These are phyloP conservation scores for Middelhovenomyces tepae DNA, from an alignment of 805 yeast genomes.

Conservation along the genomic window DNA sequence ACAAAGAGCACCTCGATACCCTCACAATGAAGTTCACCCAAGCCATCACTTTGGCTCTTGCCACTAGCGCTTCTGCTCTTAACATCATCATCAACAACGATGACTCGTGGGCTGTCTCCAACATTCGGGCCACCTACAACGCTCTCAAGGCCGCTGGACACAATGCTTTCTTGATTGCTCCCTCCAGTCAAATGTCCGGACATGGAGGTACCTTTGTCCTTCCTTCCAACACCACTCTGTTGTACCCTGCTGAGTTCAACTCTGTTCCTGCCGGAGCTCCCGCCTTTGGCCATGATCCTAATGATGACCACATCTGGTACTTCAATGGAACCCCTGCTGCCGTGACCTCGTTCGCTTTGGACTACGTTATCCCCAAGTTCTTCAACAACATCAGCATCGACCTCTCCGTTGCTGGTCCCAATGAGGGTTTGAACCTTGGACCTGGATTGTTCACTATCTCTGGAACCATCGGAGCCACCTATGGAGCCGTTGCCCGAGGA, in stretches of 20 bases:
- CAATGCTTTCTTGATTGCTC: slow-evolving; percentile 42
- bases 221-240: slow-evolving; percentile 31
- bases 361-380: slow-evolving; percentile 34
- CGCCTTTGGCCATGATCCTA: slow-evolving; percentile 37
- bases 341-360: slow-evolving; percentile 35
- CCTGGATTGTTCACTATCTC: slow-evolving; percentile 32
- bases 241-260: slow-evolving; percentile 35
- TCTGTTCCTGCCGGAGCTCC: slow-evolving; percentile 41
- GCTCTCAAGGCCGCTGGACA: slow-evolving; percentile 41
- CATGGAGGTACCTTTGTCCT: slow-evolving; percentile 44
- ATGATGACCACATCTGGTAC: slow-evolving; percentile 34
- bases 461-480: slow-evolving; percentile 38
- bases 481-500: slow-evolving; percentile 33
- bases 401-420: slow-evolving; percentile 39
- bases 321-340: slow-evolving; percentile 41
- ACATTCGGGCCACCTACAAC: slow-evolving; percentile 47
- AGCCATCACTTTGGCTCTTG: no score
- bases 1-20: no score
- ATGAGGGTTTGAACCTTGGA: slow-evolving; percentile 37
- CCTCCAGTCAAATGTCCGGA: slow-evolving; percentile 44
- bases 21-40: no score
- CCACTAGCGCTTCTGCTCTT: no score
- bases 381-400: slow-evolving; percentile 34
- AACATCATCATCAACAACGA: slow-evolving; percentile 46
- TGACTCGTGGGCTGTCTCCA: slow-evolving; percentile 49